phyloP scores from a whole-genome alignment of 1,284 basidiomycete species.

The Irpex lacteus region DNA sequence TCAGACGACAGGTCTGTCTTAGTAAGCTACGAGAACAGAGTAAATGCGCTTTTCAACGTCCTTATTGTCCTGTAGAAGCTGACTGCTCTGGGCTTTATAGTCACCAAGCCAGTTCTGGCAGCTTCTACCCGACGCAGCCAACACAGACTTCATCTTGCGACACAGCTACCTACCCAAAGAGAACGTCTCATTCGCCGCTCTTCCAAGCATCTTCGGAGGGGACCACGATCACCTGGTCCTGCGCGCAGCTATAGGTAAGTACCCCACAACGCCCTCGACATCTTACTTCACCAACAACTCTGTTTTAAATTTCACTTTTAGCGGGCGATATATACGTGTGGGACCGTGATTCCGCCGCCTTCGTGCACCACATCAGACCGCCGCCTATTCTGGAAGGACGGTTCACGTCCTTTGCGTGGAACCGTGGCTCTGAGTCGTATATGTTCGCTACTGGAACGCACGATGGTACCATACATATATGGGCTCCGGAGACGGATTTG shows the following conservation, averaged over 20 bases:
- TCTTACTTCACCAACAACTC: no score
- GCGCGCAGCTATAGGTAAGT: conserved; percentile 5
- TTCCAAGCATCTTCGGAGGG: conserved; percentile 10
- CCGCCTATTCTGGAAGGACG: background rate
- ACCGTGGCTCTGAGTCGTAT: conserved; percentile 1
- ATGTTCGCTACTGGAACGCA: conserved; percentile 13
- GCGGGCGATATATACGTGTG: conserved; percentile 4
- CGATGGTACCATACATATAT: conserved; percentile 8
- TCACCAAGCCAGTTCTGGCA: conserved; percentile 69
- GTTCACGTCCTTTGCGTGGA: conserved; percentile 10
- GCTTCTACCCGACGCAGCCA: conserved; percentile 39
- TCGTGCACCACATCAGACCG: background rate
- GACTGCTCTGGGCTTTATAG: conserved; percentile 28
- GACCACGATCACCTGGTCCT: conserved; percentile 8
- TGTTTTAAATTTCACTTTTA: no score
- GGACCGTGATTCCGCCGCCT: conserved; percentile 5
- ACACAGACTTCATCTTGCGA: conserved; percentile 44
- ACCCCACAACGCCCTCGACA: no score
- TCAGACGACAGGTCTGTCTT: conserved; percentile 58
- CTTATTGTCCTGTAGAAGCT: no score
- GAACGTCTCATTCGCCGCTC: background rate
- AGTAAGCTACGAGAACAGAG: conserved; percentile 73
- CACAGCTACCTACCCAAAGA: conserved; percentile 60
- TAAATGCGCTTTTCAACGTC: conserved; percentile 35
- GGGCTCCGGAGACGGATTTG: background rate